phyloP scores from a whole-genome alignment of 2,329 filamentous ascomycete species.

The Fusarium piperis region DNA sequence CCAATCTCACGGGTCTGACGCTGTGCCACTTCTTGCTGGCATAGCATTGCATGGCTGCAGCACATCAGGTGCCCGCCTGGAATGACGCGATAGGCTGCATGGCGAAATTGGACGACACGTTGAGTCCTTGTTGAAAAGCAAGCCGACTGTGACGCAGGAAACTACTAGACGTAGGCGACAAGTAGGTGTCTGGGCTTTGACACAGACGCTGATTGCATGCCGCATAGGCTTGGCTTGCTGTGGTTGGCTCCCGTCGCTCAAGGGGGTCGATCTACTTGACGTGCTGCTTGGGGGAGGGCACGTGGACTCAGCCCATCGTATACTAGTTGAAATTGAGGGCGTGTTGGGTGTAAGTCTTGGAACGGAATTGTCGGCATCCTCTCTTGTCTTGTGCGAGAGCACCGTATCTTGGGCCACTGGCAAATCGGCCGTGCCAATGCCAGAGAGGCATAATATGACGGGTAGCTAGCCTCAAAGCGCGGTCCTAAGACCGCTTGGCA shows the following conservation, averaged over 20 bases:
- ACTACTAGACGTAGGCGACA: slow-evolving; percentile 15
- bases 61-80: slow-evolving; percentile 40
- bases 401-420: slow-evolving; percentile 26
- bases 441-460: slow-evolving; percentile 32
- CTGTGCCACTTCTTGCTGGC: slow-evolving; percentile 39
- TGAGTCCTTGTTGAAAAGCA: slow-evolving; percentile 32
- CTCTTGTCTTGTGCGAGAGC: slow-evolving; percentile 25
- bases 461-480: slow-evolving; percentile 12
- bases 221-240: slow-evolving; percentile 23
- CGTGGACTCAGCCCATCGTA: slow-evolving; percentile 37
- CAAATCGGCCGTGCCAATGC: slow-evolving; percentile 29
- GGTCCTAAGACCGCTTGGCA: slow-evolving; percentile 19
- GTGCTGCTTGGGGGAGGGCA: slow-evolving; percentile 30
- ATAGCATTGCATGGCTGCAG: slow-evolving; percentile 42
- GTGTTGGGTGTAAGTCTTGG: slow-evolving; percentile 42
- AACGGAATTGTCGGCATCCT: slow-evolving; percentile 43
- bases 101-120: slow-evolving; percentile 39
- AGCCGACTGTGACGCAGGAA: slow-evolving; percentile 26
- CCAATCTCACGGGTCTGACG: slow-evolving; percentile 34
- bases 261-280: slow-evolving; percentile 34
- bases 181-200: slow-evolving; percentile 21
- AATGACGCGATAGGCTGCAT: slow-evolving; percentile 43
- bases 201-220: slow-evolving; percentile 29
- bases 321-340: slow-evolving; percentile 41
- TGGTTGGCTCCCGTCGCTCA: slow-evolving; percentile 33